Evolutionary conservation across 2,329 filamentous ascomycete genomes (phyloP).

Genomic region (Metarhizium guizhouense): DNA sequence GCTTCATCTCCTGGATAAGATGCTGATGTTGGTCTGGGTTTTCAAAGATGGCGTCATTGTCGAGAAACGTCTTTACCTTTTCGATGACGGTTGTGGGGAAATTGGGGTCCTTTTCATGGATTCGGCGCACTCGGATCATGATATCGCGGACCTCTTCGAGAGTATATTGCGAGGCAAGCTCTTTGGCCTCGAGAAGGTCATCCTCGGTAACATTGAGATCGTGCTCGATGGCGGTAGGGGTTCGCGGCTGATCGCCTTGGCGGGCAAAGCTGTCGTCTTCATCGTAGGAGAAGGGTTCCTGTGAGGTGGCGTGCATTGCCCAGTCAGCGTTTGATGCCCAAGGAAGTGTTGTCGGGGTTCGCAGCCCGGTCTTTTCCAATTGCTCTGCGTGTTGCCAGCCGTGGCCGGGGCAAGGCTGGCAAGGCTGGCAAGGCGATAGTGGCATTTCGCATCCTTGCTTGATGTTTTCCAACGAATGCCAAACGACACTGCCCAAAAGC

Average conservation of each 20-base stretch:
- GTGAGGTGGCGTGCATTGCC: neutral
- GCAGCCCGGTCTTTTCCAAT: neutral
- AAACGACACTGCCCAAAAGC: neutral
- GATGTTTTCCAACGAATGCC: no score
- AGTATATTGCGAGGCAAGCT: conserved; percentile 31
- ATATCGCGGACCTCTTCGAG: conserved; percentile 34
- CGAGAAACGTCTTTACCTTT: conserved; percentile 33
- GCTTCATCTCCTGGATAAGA: conserved; percentile 44
- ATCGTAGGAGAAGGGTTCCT: conserved; percentile 29
- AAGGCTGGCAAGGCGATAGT: neutral
- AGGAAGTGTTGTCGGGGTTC: neutral
- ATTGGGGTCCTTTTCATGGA: conserved; percentile 35
- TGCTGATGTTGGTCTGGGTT: conserved; percentile 38
- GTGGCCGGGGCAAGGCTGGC: neutral
- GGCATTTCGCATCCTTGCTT: neutral
- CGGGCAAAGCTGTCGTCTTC: conserved; percentile 26
- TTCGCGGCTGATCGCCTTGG: conserved; percentile 16
- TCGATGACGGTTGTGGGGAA: conserved; percentile 29
- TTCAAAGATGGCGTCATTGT: conserved; percentile 33
- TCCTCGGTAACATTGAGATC: conserved; percentile 37
- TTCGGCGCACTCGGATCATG: conserved; percentile 29
- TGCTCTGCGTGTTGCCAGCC: neutral
- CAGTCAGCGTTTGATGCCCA: neutral
- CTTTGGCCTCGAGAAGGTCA: conserved; percentile 35
- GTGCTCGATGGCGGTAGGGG: conserved; percentile 20